Conservation (phyloP, 163 green algal species). For the Chlamydomonas reinhardtii region DNA sequence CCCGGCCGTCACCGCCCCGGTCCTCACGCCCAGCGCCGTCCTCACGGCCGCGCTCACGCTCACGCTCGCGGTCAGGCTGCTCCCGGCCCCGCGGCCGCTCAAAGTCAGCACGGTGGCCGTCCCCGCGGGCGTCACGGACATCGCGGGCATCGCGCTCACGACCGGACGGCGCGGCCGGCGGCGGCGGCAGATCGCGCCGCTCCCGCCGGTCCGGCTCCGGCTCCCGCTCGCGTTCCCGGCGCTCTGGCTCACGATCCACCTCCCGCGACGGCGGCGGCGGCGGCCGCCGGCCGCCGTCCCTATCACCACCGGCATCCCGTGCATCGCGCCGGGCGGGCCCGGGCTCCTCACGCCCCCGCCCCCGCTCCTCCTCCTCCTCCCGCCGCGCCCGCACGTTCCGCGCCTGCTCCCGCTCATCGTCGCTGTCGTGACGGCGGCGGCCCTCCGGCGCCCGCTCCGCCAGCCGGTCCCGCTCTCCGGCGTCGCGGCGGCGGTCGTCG, state of each 20-base stretch:
- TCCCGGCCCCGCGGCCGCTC: background rate
- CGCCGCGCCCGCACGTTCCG: slow-evolving; percentile 26
- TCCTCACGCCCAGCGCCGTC: background rate
- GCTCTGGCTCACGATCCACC: background rate
- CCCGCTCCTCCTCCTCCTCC: background rate
- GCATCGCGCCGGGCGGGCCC: background rate
- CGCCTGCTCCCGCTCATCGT: background rate
- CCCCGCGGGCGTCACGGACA: no score
- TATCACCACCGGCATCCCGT: background rate
- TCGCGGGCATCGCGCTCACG: background rate
- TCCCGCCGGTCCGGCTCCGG: background rate
- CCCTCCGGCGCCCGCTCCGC: background rate
- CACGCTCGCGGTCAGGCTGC: background rate
- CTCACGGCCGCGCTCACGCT: background rate
- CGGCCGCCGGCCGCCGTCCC: background rate
- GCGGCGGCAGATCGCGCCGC: background rate
- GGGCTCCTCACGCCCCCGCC: no score
- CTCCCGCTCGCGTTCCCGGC: background rate
- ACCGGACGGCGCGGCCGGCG: background rate
- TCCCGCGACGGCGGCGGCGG: background rate
- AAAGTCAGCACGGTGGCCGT: no score
- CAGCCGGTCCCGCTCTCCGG: background rate
- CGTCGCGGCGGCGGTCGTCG: no score
- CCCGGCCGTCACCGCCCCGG: no score
- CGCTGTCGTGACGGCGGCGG: background rate